Base-by-base conservation (phyloP, 495 filamentous ascomycete genomes). In the Neurospora tetrasperma region DNA sequence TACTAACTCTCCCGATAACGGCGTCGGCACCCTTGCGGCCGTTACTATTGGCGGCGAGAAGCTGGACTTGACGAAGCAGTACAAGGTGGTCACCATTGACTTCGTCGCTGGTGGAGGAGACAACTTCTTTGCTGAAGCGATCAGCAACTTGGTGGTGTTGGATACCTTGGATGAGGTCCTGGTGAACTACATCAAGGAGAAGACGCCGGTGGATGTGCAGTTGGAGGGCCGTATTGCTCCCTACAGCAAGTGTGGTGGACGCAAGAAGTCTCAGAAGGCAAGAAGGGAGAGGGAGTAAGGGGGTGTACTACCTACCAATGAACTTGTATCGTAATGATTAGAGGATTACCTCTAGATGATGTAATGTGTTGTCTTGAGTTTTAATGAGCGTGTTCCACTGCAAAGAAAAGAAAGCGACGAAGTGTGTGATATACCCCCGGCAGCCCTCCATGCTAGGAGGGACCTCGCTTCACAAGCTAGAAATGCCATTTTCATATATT, bases 61-160 rank as follows among this genome's bases (percentile, higher is more conserved):
- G 6, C 76, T 87, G 7, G 83, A 86, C 38, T 11, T 73, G 10
- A 69, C 59, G 0, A 75, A 74, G 20, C 73, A 82, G 48, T 89
- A 90, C 76, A 83, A 78, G 10, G 75, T 89, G 7, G 84, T 86
- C 18, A 88, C 87, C 2, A 74, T 86, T 3, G 88, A 89, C 76
- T 90, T 89, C 70, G 39, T 90, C 5, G 84, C 86, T 0, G 79
- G 78, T 0, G 86, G 87, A 9, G 88, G 87, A 12, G 88, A 90
- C 71, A 89, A 89, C 71, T 84, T 87, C 71, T 79, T 87, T 71
- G 72, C 76, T 9, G 77, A 80, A 16, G 40, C 80, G 0, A 75
- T 76, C 38, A 73, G 78, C 38, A 80, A 80, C 39, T 72, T 84
- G 9, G 80, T 83, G 14, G 72, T 80, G 2, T 78, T 89, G 1